Base-by-base conservation (phyloP, 2,329 filamentous ascomycete species). In the Xylaria sp. region DNA sequence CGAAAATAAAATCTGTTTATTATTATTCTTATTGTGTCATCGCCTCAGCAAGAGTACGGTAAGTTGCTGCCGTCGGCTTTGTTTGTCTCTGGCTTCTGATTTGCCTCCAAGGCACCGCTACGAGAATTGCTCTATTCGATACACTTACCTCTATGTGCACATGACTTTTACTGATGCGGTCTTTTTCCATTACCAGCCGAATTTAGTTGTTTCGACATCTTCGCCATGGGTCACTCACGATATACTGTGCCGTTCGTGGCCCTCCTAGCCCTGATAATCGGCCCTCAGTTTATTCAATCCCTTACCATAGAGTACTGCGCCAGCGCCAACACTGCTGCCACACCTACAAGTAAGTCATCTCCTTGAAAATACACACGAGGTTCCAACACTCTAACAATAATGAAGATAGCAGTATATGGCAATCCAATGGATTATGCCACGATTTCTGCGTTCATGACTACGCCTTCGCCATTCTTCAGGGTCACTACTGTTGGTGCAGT, bases 401-500 rank as follows among this genome's bases (percentile, higher is more conserved):
- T 56, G 12, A 48, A 90, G 88, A 88, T 71, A 75, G 78, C 36
- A 86, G 83, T 69, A 85, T 84, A 71, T 90, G 80, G 69, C 90
- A 93, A 77, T 92, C 91, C 21, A 89, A 93, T 73, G 92, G 92
- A 34, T 84, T 89, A 12, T 95, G 92, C 77, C 80, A 83, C 58
- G 81, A 86, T 57, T 84, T 84, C 57, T 95, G 92, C 79, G 74
- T 79, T 30, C 75, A 76, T 36, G 6, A 62, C 17, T 92, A 84
- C 71, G 91, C 92, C 47, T 92, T 90, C 69, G 91, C 90, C 71
- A 83, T 95, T 56, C 82, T 94, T 1, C 86, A 93, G 73, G 84
- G 80, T 17, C 82, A 87, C 36, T 79, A 84, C 60, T 95, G 92
- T 77, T 95, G 91, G 91, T 95, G 92, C 78, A 90, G 90, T 45